phyloP scores from a whole-genome alignment of 441 rosid genomes.

The Mallotus japonicus region DNA sequence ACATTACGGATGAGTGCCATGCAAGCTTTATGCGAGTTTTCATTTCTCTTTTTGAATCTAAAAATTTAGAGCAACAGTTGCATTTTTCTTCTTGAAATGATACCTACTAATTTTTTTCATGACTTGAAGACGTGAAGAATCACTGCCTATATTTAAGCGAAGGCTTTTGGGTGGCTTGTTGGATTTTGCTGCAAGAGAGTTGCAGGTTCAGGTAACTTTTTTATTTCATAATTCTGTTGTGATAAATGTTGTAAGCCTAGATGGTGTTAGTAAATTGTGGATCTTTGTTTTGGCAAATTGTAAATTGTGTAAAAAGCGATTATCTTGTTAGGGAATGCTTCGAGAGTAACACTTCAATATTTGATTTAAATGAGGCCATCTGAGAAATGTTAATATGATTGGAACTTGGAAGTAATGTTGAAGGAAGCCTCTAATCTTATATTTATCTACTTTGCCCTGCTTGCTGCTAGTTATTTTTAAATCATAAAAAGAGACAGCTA shows the following conservation, averaged over 20 bases:
- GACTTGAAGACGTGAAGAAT: slow-evolving; percentile 89
- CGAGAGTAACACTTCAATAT: background rate
- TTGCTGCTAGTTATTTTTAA: slow-evolving; percentile 2
- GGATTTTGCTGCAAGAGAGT: slow-evolving; percentile 97
- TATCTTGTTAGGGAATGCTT: slow-evolving; percentile 1
- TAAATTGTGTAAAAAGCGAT: background rate
- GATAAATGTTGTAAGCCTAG: background rate
- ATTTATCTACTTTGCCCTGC: background rate
- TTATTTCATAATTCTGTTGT: background rate
- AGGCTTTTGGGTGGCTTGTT: slow-evolving; percentile 95
- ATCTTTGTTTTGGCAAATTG: background rate
- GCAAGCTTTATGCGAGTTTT: slow-evolving; percentile 1
- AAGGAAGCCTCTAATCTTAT: background rate
- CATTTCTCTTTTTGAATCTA: slow-evolving; percentile 1
- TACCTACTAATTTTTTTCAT: slow-evolving; percentile 21
- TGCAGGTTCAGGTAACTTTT: slow-evolving; percentile 87
- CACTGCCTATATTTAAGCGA: slow-evolving; percentile 95
- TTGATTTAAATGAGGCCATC: background rate
- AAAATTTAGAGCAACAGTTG: background rate
- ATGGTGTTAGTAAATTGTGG: background rate
- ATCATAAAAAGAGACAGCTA: background rate
- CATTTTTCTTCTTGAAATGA: slow-evolving; percentile 11
- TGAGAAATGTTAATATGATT: background rate
- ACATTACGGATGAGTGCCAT: background rate
- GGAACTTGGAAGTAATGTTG: background rate